Evolutionary conservation across 805 yeast genomes (phyloP), one percentile per base, ranked within the genome.

Genomic region (Starmerella vaccinii): DNA sequence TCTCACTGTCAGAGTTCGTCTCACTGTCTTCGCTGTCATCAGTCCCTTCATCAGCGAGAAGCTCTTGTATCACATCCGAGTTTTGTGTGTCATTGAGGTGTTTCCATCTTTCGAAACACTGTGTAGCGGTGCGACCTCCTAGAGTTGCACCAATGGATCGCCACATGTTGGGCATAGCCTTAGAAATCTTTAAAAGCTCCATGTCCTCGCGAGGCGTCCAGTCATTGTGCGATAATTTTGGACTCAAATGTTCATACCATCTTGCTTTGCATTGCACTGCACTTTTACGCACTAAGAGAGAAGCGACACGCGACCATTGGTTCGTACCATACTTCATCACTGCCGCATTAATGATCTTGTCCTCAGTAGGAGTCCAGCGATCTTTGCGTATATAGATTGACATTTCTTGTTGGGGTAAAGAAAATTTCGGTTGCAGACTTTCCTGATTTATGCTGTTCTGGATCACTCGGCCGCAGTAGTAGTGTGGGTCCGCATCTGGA

Each of bases 261-360:
- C 97, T 71, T 1, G 94, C 84, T 61, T 88, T 86, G 55, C 95
- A 90, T 64, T 92, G 97, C 61, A 80, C 81, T 4, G 97, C 95
- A 1, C 88, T 81, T 65, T 90, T 90, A 63, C 84, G 79, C 5
- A 86, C 81, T 32, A 90, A 68, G 41, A 90, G 71, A 0, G 97
- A 87, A 0, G 95, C 84, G 4, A 90, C 90, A 46, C 96, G 76
- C 13, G 92, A 76, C 98, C 98, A 90, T 61, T 92, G 96, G 59
- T 85, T 88, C 18, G 88, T 71, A 0, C 98, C 98, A 65, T 90
- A 90, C 63, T 90, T 92, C 35, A 92, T 76, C 2, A 92, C 84
- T 1, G 96, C 96, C 0, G 96, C 95, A 56, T 82, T 81, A 39
- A 90, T 70, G 40, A 92, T 82, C 65, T 87, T 90, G 65, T 92